Conservation (phyloP, 2,329 filamentous ascomycete species). For the Colletotrichum sidae region DNA sequence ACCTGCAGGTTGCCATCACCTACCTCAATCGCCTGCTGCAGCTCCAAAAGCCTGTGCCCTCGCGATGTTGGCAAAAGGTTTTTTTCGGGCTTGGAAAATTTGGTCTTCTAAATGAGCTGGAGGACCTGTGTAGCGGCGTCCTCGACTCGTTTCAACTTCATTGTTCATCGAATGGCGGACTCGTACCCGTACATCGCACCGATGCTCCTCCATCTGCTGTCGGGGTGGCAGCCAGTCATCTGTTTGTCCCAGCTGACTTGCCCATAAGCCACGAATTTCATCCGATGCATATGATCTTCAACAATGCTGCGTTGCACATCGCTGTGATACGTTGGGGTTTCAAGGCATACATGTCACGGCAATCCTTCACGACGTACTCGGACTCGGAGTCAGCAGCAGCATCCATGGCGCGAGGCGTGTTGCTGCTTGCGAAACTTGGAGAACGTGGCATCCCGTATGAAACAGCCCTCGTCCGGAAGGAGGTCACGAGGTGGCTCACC, state of each 20-base stretch:
- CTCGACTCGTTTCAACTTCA: conserved; percentile 50
- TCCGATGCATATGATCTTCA: conserved; percentile 61
- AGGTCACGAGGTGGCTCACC: conserved; percentile 32
- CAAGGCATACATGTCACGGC: conserved; percentile 46
- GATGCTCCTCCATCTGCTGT: conserved; percentile 52
- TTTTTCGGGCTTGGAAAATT: conserved; percentile 57
- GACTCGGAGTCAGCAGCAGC: conserved; percentile 36
- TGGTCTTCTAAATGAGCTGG: conserved; percentile 58
- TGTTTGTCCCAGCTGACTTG: conserved; percentile 54
- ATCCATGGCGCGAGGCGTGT: conserved; percentile 51
- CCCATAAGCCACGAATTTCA: conserved; percentile 55
- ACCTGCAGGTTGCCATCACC: conserved; percentile 21
- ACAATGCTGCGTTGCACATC: conserved; percentile 48
- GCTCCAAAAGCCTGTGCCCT: conserved; percentile 44
- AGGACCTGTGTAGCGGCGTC: conserved; percentile 56
- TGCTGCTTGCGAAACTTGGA: conserved; percentile 48
- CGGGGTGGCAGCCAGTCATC: background rate
- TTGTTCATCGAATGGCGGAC: conserved; percentile 42
- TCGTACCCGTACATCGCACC: conserved; percentile 56
- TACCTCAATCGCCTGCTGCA: conserved; percentile 23
- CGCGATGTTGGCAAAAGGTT: conserved; percentile 55
- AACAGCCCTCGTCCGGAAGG: conserved; percentile 11
- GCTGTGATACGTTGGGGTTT: conserved; percentile 60
- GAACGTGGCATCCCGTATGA: conserved; percentile 51
- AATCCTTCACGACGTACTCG: background rate